Conservation (phyloP, 2,329 filamentous ascomycete genomes). For the Hypoxylon sp. region DNA sequence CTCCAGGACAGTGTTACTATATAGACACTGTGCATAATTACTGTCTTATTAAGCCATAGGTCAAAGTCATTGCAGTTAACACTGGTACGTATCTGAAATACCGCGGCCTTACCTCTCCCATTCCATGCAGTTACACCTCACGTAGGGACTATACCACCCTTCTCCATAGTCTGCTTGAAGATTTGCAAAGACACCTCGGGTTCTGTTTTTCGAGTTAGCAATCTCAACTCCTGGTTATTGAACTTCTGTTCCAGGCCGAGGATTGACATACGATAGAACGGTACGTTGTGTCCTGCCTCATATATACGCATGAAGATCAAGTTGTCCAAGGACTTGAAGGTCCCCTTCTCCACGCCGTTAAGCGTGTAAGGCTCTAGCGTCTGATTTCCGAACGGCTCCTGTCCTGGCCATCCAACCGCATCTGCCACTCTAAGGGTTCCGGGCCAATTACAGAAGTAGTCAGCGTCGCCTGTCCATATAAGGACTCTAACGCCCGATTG, state of each 20-base stretch:
- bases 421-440: slow-evolving; percentile 64
- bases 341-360: slow-evolving; percentile 60
- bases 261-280: slow-evolving; percentile 59
- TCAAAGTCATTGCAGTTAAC: background rate
- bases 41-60: background rate
- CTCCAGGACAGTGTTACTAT: background rate
- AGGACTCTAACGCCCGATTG: slow-evolving; percentile 63
- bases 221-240: background rate
- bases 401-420: slow-evolving; percentile 58
- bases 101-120: background rate
- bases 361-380: slow-evolving; percentile 61
- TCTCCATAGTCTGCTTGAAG: slow-evolving; percentile 32
- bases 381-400: slow-evolving; percentile 57
- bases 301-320: slow-evolving; percentile 64
- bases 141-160: slow-evolving; percentile 27
- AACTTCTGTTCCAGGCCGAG: background rate
- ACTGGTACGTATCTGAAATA: background rate
- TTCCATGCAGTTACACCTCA: background rate
- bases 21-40: slow-evolving; percentile 4
- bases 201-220: slow-evolving; percentile 28
- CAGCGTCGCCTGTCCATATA: slow-evolving; percentile 69
- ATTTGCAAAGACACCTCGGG: slow-evolving; percentile 37
- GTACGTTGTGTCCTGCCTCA: slow-evolving; percentile 59
- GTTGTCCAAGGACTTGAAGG: slow-evolving; percentile 65
- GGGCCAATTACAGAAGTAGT: slow-evolving; percentile 71